Conservation (phyloP, 768 basidiomycete genomes). For the Pleurotus djamor region DNA sequence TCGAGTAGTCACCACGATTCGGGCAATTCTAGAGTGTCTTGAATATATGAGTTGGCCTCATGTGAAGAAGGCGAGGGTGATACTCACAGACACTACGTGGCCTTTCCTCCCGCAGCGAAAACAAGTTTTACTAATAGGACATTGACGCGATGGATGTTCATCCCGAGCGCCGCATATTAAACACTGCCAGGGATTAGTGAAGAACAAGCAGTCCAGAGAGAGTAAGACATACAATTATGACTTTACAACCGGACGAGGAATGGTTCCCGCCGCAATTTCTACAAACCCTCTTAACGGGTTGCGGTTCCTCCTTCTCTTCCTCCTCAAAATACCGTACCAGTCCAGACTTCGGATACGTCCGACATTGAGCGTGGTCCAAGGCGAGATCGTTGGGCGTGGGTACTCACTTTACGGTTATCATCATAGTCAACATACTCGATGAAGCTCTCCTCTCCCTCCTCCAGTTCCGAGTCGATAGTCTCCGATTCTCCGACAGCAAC, state of each 20-base stretch:
- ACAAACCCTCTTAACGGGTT: constrained; percentile 56
- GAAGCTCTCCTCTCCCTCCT: constrained; percentile 52
- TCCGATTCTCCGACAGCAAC: constrained; percentile 58
- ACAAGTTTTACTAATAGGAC: constrained; percentile 80
- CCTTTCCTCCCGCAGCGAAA: constrained; percentile 84
- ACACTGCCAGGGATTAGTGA: constrained; percentile 44
- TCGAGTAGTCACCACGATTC: constrained; percentile 41
- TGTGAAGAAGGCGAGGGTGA: not conserved
- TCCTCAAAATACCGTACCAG: constrained; percentile 67
- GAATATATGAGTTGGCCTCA: not conserved
- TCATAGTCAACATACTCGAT: constrained; percentile 82
- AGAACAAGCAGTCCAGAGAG: not conserved
- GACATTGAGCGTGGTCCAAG: not conserved
- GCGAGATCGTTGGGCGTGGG: not conserved
- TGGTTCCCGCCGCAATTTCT: constrained; percentile 79
- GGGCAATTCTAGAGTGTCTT: constrained; percentile 58
- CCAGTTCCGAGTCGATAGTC: constrained; percentile 37
- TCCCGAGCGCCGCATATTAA: constrained; percentile 78
- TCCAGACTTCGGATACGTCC: constrained; percentile 35
- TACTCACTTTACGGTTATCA: constrained; percentile 46
- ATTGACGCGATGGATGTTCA: constrained; percentile 75
- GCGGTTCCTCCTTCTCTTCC: constrained; percentile 34
- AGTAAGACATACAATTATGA: constrained; percentile 57
- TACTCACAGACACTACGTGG: constrained; percentile 64
- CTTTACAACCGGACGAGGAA: constrained; percentile 63